phyloP scores from a whole-genome alignment of 768 basidiomycete genomes.

The Mycena galopus region DNA sequence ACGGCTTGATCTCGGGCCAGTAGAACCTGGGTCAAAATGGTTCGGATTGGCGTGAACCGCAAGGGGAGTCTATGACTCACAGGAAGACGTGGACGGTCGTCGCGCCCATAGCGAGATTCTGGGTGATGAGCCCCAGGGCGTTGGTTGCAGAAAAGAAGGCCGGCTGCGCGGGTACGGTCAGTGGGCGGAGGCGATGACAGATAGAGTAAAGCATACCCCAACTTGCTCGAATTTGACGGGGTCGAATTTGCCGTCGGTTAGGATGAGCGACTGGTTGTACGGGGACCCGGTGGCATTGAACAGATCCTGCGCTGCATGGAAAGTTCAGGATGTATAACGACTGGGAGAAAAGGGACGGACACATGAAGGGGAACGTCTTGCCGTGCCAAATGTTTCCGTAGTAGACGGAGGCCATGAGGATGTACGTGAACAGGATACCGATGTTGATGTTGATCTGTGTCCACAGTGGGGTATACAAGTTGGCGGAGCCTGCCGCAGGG shows the following conservation, averaged over 20 bases:
- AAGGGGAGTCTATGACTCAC: slow-evolving; percentile 36
- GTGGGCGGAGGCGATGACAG: slow-evolving; percentile 18
- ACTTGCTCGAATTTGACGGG: slow-evolving; percentile 36
- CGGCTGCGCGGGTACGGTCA: slow-evolving; percentile 36
- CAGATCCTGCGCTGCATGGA: slow-evolving; percentile 38
- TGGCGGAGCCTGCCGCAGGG: slow-evolving; percentile 21
- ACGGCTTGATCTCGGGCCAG: slow-evolving; percentile 50
- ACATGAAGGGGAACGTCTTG: slow-evolving; percentile 37
- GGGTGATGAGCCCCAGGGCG: slow-evolving; percentile 34
- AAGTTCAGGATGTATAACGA: slow-evolving; percentile 28
- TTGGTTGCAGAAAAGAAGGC: slow-evolving; percentile 54
- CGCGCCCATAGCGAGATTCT: slow-evolving; percentile 38
- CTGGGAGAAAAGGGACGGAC: slow-evolving; percentile 23
- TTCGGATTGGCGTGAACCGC: slow-evolving; percentile 21
- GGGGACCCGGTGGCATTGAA: slow-evolving; percentile 21
- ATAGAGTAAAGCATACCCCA: slow-evolving; percentile 27
- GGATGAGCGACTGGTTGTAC: slow-evolving; percentile 46
- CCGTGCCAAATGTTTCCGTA: slow-evolving; percentile 41
- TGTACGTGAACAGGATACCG: slow-evolving; percentile 39
- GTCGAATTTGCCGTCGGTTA: slow-evolving; percentile 43
- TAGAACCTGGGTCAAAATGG: slow-evolving; percentile 40
- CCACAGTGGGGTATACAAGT: slow-evolving; percentile 25
- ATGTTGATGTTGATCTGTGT: slow-evolving; percentile 41
- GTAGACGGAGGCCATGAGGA: slow-evolving; percentile 38
- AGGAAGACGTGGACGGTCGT: slow-evolving; percentile 44